A percentile compares a stretch with the other conserved stretches of the same genome.
Evolutionary conservation across 805 yeast species (phyloP).

Genomic region (Jamesozyma rosinii): DNA sequence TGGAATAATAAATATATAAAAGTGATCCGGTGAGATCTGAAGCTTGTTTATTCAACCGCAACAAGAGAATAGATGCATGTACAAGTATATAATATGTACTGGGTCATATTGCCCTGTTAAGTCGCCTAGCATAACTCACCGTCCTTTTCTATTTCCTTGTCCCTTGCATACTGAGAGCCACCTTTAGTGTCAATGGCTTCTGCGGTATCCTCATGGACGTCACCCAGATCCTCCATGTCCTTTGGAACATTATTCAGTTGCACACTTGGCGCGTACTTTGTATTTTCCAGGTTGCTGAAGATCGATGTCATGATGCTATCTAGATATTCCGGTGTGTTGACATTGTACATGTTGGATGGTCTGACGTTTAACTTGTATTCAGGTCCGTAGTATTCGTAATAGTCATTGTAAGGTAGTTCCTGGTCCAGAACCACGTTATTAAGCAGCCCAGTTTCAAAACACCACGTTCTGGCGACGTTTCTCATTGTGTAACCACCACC

Average conservation of each 20-base stretch:
- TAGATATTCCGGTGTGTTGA: constrained; percentile 85
- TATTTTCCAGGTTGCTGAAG: constrained; percentile 67
- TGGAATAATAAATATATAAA: not conserved
- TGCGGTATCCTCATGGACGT: constrained; percentile 73
- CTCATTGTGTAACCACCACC: constrained; percentile 98
- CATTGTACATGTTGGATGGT: constrained; percentile 93
- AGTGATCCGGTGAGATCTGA: no score
- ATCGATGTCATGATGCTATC: constrained; percentile 75
- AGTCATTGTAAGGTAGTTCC: constrained; percentile 85
- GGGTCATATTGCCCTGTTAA: not conserved
- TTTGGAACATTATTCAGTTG: constrained; percentile 84
- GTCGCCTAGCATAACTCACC: constrained; percentile 54
- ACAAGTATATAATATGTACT: no score
- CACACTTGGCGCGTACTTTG: constrained; percentile 96
- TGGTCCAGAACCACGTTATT: constrained; percentile 57
- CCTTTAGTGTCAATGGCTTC: constrained; percentile 83
- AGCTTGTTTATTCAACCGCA: no score
- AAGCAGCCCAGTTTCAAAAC: constrained; percentile 80
- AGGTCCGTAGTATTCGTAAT: constrained; percentile 95
- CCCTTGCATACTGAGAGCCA: constrained; percentile 80
- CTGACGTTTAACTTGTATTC: constrained; percentile 91
- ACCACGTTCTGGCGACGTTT: constrained; percentile 91
- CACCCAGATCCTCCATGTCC: constrained; percentile 80
- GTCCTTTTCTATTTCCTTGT: constrained; percentile 57
- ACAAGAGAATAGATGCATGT: no score